Evolutionary conservation across 2,329 filamentous ascomycete genomes (phyloP), one percentile per base, ranked within the genome.

Genomic region (Apiospora aurea): DNA sequence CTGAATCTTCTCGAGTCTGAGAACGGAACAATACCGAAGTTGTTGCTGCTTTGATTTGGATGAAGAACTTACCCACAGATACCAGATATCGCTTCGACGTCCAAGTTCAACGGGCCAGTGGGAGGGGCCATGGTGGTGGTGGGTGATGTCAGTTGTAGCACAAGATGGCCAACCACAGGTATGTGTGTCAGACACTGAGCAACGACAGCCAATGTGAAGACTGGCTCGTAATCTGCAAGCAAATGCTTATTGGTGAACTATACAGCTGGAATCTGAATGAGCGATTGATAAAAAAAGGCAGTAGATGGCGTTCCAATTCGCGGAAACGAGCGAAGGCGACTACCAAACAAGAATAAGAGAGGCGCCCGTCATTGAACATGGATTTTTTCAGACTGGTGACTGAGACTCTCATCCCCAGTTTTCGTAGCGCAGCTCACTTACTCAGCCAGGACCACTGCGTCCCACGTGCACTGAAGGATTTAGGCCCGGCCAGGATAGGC

Each of bases 1-100:
- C 34, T 10, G 6, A 13, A 24, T 41, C 18, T 10, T 18, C 16
- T 38, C 16, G 46, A 18, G 21, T 38, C 7, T 21, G 8, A 7
- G 2, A 61, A 61, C 34, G 29, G 1, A 53, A 61, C 53, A 38
- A 7, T 2, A 29, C 16, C 53, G 1, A 21, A 38, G 29, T 10
- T n/a, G 5, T 41, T 64, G 57, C 2, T 24, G 34, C 34, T 24
- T 13, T 34, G 57, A 2, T 41, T 64, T 38, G 18, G 34, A 5
- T 18, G 41, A 44, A 0, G 29, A 14, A 79, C 89, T 76, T 81
- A 93, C 91, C 92, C 95, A 82, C 92, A 94, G 76, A 97, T 97
- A 70, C 95, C 95, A 77, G 93, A 96, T 76, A 98, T 90, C 74
- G 95, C 94, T 80, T 96, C 93, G 72, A 97, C 91, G 80, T 97